A percentile compares a stretch with the other conserved stretches of the same genome.
phyloP scores from a whole-genome alignment of 2,329 filamentous ascomycete species.

The Scedosporium minutisporum region DNA sequence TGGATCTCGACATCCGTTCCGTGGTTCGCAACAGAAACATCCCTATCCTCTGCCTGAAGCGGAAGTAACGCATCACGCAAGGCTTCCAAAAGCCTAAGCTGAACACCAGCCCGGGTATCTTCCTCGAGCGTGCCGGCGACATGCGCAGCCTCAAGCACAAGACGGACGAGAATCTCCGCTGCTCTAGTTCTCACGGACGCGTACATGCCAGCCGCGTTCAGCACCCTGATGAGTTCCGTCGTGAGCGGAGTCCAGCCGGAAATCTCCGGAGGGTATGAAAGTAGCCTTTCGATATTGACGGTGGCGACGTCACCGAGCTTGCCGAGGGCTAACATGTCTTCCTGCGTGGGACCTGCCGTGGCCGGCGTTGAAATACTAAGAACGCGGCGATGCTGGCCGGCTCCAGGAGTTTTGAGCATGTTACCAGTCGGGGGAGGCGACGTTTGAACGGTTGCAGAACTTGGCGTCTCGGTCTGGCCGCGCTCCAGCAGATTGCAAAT shows the following conservation, averaged over 20 bases:
- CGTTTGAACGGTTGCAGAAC: not conserved
- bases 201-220: slow-evolving; percentile 37
- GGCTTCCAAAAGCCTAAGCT: slow-evolving; percentile 61
- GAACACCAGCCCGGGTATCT: slow-evolving; percentile 50
- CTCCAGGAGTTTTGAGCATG: slow-evolving; percentile 24
- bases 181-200: slow-evolving; percentile 48
- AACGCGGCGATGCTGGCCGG: slow-evolving; percentile 32
- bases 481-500: slow-evolving; percentile 60
- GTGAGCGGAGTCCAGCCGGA: slow-evolving; percentile 70
- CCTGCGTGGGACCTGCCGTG: slow-evolving; percentile 43
- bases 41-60: slow-evolving; percentile 44
- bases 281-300: slow-evolving; percentile 66
- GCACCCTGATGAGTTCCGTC: slow-evolving; percentile 39
- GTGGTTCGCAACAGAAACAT: slow-evolving; percentile 46
- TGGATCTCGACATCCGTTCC: slow-evolving; percentile 70
- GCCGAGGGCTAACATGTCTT: slow-evolving; percentile 58
- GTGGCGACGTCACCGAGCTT: slow-evolving; percentile 65
- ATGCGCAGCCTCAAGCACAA: slow-evolving; percentile 48
- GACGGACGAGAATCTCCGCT: slow-evolving; percentile 52
- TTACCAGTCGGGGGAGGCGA: slow-evolving; percentile 15
- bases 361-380: slow-evolving; percentile 37
- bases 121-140: slow-evolving; percentile 43
- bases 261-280: slow-evolving; percentile 52
- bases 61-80: slow-evolving; percentile 51
- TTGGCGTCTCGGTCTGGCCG: slow-evolving; percentile 14